Conservation (phyloP, 495 filamentous ascomycete genomes). For the Penicillium subrubescens region DNA sequence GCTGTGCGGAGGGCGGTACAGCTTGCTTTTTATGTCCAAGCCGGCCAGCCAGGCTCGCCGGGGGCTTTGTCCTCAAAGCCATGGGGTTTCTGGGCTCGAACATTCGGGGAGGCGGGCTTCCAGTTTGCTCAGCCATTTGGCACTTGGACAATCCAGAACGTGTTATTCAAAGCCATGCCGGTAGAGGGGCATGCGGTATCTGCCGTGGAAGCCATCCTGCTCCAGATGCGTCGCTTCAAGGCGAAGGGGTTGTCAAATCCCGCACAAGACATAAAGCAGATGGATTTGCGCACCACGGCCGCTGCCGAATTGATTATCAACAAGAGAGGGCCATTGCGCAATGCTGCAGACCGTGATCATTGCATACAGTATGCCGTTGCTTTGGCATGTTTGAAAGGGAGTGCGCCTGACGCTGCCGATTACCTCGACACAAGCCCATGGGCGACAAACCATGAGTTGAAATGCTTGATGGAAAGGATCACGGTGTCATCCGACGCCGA, state of each 20-base stretch:
- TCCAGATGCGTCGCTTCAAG: slow-evolving; percentile 18
- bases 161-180: slow-evolving; percentile 42
- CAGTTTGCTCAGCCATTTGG: slow-evolving; percentile 32
- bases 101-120: slow-evolving; percentile 31
- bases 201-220: slow-evolving; percentile 39
- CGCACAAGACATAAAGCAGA: slow-evolving; percentile 25
- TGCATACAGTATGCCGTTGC: slow-evolving; percentile 48
- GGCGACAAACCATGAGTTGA: slow-evolving; percentile 27
- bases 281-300: slow-evolving; percentile 37
- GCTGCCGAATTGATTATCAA: slow-evolving; percentile 45
- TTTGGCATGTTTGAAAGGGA: slow-evolving; percentile 41
- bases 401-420: slow-evolving; percentile 31
- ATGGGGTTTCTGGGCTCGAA: slow-evolving; percentile 43
- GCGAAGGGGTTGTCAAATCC: slow-evolving; percentile 11
- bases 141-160: slow-evolving; percentile 37
- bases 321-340: slow-evolving; percentile 39
- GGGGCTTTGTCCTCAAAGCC: slow-evolving; percentile 31
- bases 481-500: slow-evolving; percentile 27
- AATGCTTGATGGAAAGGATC: slow-evolving; percentile 33
- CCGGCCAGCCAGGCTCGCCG: slow-evolving; percentile 39
- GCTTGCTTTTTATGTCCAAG: slow-evolving; percentile 32
- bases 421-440: slow-evolving; percentile 41
- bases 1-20: slow-evolving; percentile 49
- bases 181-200: slow-evolving; percentile 44
- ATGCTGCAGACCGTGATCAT: slow-evolving; percentile 51